phyloP scores from a whole-genome alignment of 164 flowering plant genomes.

The Hamamelis virginiana region DNA sequence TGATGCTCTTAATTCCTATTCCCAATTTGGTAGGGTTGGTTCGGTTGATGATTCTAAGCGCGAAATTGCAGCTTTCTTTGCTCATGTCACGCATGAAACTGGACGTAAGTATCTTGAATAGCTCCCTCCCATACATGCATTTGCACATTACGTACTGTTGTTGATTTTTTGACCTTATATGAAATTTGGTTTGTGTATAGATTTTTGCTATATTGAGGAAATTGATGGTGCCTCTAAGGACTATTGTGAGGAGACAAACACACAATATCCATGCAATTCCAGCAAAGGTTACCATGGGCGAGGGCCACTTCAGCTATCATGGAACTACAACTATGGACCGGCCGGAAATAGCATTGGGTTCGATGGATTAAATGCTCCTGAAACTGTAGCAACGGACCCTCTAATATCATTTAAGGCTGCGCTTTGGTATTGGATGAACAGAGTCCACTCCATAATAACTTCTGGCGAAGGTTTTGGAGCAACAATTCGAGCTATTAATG shows the following conservation, averaged over 20 bases:
- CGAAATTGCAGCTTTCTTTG: conserved; percentile 1
- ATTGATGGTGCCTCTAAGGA: conserved; percentile 14
- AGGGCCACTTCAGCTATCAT: conserved; percentile 11
- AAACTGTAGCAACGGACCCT: neutral
- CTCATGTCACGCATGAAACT: no score
- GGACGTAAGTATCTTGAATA: neutral
- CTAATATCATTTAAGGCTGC: conserved; percentile 23
- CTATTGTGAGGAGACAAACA: no score
- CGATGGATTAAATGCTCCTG: conserved; percentile 43
- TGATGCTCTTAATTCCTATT: neutral
- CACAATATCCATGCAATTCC: no score
- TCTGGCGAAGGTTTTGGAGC: conserved; percentile 19
- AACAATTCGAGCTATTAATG: conserved; percentile 8
- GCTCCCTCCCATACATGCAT: no score
- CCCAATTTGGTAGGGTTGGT: neutral
- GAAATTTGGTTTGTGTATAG: neutral
- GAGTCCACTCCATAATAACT: neutral
- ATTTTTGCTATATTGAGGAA: conserved; percentile 15
- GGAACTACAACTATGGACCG: conserved; percentile 1
- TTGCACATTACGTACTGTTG: no score
- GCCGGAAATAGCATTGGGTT: no score
- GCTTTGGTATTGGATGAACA: conserved; percentile 40
- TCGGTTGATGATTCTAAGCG: neutral
- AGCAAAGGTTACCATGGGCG: conserved; percentile 20
- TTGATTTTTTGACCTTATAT: no score